A percentile compares a stretch with the other conserved stretches of the same genome.
These are phyloP conservation scores for Neurospora sublineolata DNA, from an alignment of 495 filamentous ascomycete species.

Conservation along the genomic window DNA sequence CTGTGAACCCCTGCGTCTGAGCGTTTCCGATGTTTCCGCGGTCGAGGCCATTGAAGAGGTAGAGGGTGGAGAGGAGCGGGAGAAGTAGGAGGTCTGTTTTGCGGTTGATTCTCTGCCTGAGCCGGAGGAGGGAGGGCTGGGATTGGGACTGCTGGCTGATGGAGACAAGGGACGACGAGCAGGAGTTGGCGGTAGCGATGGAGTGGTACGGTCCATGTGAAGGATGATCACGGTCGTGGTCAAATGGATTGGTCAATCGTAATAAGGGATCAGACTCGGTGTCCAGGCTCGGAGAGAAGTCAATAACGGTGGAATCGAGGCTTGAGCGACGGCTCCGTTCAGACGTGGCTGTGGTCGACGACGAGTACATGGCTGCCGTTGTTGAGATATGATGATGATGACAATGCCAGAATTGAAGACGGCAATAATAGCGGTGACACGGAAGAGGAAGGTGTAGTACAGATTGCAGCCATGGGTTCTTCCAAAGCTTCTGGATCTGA, in stretches of 20 bases:
- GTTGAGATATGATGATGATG: not conserved
- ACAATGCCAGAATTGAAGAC: not conserved
- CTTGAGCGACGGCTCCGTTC: not conserved
- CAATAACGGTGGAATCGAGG: not conserved
- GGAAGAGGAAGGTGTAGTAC: not conserved
- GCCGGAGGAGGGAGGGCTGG: not conserved
- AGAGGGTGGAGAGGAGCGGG: constrained; percentile 26
- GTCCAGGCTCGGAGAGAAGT: not conserved
- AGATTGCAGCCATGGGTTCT: not conserved
- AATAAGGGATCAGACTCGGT: not conserved
- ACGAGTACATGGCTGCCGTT: not conserved
- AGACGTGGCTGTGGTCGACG: not conserved
- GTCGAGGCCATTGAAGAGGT: constrained; percentile 29
- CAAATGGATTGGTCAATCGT: not conserved
- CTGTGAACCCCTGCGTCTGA: constrained; percentile 25
- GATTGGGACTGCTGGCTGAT: not conserved
- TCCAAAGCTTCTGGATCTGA: not conserved
- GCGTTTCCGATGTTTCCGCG: constrained; percentile 38
- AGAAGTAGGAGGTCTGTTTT: constrained; percentile 26
- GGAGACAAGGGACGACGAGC: not conserved
- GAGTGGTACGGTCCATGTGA: not conserved
- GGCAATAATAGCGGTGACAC: not conserved
- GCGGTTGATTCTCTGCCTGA: constrained; percentile 12
- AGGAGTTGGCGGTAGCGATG: not conserved
- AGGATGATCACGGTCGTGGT: not conserved